phyloP scores from a whole-genome alignment of 202 grass and related monocot genomes.

The Dendrocalamus latiflorus region DNA sequence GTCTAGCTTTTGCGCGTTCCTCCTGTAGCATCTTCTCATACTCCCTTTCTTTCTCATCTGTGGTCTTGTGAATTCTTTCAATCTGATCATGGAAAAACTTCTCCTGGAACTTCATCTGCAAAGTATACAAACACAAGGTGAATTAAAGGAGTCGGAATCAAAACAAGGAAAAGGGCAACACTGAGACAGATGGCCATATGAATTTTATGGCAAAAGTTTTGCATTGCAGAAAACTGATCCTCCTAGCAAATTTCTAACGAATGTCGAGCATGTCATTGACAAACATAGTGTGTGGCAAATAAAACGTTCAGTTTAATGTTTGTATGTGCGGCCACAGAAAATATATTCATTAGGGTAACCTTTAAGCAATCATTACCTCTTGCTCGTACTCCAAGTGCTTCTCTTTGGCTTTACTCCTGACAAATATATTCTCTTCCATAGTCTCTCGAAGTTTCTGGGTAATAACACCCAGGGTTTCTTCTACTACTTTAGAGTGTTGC shows the following conservation, averaged over 20 bases:
- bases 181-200: too few species aligned
- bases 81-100: slow-evolving; percentile 82
- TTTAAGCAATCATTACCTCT: slow-evolving; percentile 48
- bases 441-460: slow-evolving; percentile 58
- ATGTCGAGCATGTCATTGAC: not conserved
- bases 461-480: slow-evolving; percentile 50
- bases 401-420: slow-evolving; percentile 61
- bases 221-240: not conserved
- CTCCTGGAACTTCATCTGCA: slow-evolving; percentile 78
- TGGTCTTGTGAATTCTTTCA: slow-evolving; percentile 57
- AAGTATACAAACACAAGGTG: slow-evolving; percentile 14
- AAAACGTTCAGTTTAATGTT: not conserved
- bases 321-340: not conserved
- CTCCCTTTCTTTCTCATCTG: slow-evolving; percentile 57
- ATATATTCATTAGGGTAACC: not conserved
- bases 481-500: too few species aligned
- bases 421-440: slow-evolving; percentile 45
- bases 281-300: not conserved
- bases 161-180: not conserved
- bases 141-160: slow-evolving; percentile 2
- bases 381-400: slow-evolving; percentile 77
- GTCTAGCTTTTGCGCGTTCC: slow-evolving; percentile 57
- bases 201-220: not conserved
- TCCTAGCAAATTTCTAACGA: not conserved
- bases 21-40: slow-evolving; percentile 70